Evolutionary conservation across 1,284 basidiomycete species (phyloP), one percentile per base, ranked within the genome.

Genomic region (Retiboletus flavoniger): DNA sequence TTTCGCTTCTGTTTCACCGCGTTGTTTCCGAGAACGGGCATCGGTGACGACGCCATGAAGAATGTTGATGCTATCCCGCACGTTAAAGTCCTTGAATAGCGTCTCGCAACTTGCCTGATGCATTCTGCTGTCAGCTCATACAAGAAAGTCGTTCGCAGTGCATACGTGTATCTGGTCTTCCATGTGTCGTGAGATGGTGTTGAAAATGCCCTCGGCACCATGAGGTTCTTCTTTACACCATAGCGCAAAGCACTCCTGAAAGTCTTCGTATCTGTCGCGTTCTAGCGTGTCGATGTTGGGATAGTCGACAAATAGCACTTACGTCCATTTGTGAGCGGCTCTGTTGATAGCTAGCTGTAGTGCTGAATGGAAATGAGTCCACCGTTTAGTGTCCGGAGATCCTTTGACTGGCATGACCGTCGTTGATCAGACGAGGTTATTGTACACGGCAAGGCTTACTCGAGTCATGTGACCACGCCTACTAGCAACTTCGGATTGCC

Each of bases 321-420:
- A 89, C 88, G 86, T 85, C 88, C 89, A 91, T 64, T 89, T 89
- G 67, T 87, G 84, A 4, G 87, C 82, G n/a, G 86, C 79, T 19
- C 85, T 77, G 62, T 87, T 85, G 24, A 88, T 81, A 14, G 88
- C 88, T 13, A 88, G 80, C 63, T 89, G 85, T 28, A 91, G 69
- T 0, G 88, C 89, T 2, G 85, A 84, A 57, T 85, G 81, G 57
- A 90, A 90, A 64, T 87, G 83, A 0, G 78, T 81, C 85, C 87
- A 91, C 32, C 89, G 82, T 64, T 83, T 82, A 63, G 82, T 89
- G 47, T 82, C 82, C 8, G 72, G 57, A 38, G 56, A 34, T 68
- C 58, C 74, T 69, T 64, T 75, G 72, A 62, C 74, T n/a, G n/a
- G n/a, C 79, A 79, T 79, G 50, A 49, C 50, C 10, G 52, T 43